Evolutionary conservation across 306 rosid genomes (phyloP), one percentile per base, ranked within the genome.

Genomic region (Quercus ilex): DNA sequence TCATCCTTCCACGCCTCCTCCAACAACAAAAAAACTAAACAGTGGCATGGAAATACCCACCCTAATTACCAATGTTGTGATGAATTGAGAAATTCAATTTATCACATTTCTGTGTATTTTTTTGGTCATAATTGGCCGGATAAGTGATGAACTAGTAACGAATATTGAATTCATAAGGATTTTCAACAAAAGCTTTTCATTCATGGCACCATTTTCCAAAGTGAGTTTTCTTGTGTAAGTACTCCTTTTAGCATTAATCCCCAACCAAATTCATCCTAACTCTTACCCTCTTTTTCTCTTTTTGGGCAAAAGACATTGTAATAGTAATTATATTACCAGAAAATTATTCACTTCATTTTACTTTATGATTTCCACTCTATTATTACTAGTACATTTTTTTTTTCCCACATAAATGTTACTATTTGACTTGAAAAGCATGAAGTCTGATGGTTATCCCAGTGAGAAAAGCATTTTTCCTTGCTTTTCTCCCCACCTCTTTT

Each of bases 401-500:
- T 28, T 23, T 77, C 43, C 74, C 69, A 21, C 55, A 20, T 70
- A 58, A 70, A 88, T 87, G 87, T 83, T 82, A 77, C 65, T 19
- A 84, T 58, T 87, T 81, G 89, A 85, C 89, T 84, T 70, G 72
- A 75, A 84, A 91, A 87, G 92, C 82, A 82, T 63, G 25, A 86
- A 77, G 77, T 77, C 79, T 79, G 60, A 88, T 80, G 85, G 85
- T 82, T 83, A 77, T 80, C 72, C 57, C 60, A 49, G 78, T 78
- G 77, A 81, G 83, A 81, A 89, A 89, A 84, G 90, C 88, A 56
- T 72, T 87, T 82, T 84, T 78, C 77, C 74, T 77, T 78, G 46
- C 72, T 71, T 80, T 83, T 82, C 80, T 69, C 73, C 31, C 78
- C 74, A 69, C 79, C 69, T 82, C 78, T 72, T 88, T 88, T 76